These are phyloP conservation scores for Tetracladium marchalianum DNA, from an alignment of 495 filamentous ascomycete genomes.

Conservation along the genomic window DNA sequence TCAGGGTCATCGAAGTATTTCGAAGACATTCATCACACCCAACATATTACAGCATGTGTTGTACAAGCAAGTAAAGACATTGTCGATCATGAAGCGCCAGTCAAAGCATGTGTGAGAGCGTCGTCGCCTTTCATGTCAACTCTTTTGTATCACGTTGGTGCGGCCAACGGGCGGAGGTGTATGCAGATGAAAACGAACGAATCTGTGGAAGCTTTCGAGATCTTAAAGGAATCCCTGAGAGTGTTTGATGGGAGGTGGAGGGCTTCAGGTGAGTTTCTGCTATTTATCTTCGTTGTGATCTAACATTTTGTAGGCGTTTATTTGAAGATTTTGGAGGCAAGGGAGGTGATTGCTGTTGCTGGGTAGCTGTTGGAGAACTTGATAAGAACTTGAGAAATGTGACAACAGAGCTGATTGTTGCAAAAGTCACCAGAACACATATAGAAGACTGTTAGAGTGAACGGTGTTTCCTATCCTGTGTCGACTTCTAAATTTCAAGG, in stretches of 20 bases:
- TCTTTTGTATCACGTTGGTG: slow-evolving; percentile 2
- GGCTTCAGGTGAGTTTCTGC: slow-evolving; percentile 1
- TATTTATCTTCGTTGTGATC: neutral
- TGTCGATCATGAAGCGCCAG: neutral
- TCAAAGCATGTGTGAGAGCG: neutral
- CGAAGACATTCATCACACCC: neutral
- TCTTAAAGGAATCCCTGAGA: neutral
- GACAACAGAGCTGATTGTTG: too few species aligned
- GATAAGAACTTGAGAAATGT: too few species aligned
- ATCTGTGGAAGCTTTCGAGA: neutral
- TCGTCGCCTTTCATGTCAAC: slow-evolving; percentile 3
- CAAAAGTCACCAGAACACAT: too few species aligned
- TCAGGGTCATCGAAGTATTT: slow-evolving; percentile 1
- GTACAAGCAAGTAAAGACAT: neutral
- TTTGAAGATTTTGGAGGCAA: slow-evolving; percentile 4
- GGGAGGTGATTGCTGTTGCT: slow-evolving; percentile 2
- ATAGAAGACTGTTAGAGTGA: too few species aligned
- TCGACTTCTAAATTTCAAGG: too few species aligned
- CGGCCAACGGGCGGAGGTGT: neutral
- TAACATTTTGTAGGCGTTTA: slow-evolving; percentile 1
- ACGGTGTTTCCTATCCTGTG: too few species aligned
- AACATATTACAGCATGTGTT: neutral
- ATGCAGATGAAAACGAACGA: neutral
- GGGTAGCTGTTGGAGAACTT: too few species aligned
- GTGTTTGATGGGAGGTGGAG: slow-evolving; percentile 5